Evolutionary conservation across 768 basidiomycete species (phyloP).

Genomic region (Lactifluus pinguis): DNA sequence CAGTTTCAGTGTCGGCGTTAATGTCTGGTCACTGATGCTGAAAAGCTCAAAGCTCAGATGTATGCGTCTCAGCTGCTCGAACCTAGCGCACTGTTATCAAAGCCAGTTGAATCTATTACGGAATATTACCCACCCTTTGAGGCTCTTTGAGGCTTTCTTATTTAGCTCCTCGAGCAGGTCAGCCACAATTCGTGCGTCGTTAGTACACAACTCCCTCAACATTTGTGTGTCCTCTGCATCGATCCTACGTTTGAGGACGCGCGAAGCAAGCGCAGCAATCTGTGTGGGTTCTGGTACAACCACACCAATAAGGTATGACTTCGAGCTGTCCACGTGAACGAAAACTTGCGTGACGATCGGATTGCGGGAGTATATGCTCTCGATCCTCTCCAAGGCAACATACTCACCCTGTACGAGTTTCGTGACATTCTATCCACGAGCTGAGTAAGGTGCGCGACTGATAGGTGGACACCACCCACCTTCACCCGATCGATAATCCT

Average conservation of each 20-base stretch:
- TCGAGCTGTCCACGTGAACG: conserved; percentile 84
- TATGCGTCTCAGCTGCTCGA: conserved; percentile 79
- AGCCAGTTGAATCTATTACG: not conserved
- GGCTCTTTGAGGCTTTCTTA: conserved; percentile 50
- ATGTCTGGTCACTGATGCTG: conserved; percentile 64
- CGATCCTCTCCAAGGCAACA: conserved; percentile 93
- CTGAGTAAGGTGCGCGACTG: not conserved
- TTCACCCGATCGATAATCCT: conserved; percentile 95
- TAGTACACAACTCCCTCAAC: conserved; percentile 44
- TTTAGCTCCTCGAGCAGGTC: conserved; percentile 48
- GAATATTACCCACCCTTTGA: conserved; percentile 60
- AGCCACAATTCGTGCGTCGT: conserved; percentile 50
- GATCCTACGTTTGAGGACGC: conserved; percentile 43
- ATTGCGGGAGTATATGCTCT: conserved; percentile 64
- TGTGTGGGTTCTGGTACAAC: conserved; percentile 76
- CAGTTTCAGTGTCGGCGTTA: conserved; percentile 91
- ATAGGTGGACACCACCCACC: conserved; percentile 31
- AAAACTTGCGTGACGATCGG: conserved; percentile 72
- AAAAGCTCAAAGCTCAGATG: conserved; percentile 69
- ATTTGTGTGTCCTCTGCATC: conserved; percentile 39
- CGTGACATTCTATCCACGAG: conserved; percentile 74
- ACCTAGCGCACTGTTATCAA: conserved; percentile 39
- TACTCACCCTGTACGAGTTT: conserved; percentile 98
- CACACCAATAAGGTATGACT: conserved; percentile 81
- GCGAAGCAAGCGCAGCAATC: conserved; percentile 50